These are phyloP conservation scores for Monosporozyma siamensis DNA, from an alignment of 805 yeast species.

Conservation along the genomic window DNA sequence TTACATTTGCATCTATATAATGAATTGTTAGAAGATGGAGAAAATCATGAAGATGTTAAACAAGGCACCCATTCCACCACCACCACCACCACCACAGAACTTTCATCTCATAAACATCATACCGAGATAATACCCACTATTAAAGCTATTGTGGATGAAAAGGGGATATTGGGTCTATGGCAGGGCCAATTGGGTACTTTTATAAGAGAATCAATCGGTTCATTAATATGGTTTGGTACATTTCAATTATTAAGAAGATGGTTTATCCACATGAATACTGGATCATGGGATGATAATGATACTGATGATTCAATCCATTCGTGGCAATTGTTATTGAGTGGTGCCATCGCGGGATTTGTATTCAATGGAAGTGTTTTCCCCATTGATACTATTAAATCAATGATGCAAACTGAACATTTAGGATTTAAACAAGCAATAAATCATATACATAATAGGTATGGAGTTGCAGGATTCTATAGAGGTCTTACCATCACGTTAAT, in stretches of 20 bases:
- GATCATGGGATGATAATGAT: constrained; percentile 1
- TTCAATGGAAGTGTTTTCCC: constrained; percentile 80
- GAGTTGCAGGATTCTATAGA: constrained; percentile 63
- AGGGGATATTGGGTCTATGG: constrained; percentile 78
- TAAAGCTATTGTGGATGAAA: constrained; percentile 34
- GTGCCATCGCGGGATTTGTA: constrained; percentile 78
- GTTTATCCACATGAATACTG: constrained; percentile 10
- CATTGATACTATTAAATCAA: constrained; percentile 80
- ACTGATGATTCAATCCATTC: constrained; percentile 23
- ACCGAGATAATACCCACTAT: constrained; percentile 34
- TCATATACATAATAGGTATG: constrained; percentile 41
- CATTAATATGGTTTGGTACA: constrained; percentile 90
- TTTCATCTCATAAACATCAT: no score
- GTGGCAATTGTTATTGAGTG: constrained; percentile 59
- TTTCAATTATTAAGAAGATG: constrained; percentile 50
- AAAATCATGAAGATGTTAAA: background rate
- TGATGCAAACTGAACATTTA: constrained; percentile 48
- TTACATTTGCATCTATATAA: constrained; percentile 21
- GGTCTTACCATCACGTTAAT: constrained; percentile 75
- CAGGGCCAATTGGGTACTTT: constrained; percentile 78
- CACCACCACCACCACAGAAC: no score
- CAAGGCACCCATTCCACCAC: background rate
- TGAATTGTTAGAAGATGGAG: constrained; percentile 1
- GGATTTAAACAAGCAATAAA: constrained; percentile 38
- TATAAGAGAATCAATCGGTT: constrained; percentile 78